Conservation (phyloP, 345 rosid species). For the Sisymbrium irio region DNA sequence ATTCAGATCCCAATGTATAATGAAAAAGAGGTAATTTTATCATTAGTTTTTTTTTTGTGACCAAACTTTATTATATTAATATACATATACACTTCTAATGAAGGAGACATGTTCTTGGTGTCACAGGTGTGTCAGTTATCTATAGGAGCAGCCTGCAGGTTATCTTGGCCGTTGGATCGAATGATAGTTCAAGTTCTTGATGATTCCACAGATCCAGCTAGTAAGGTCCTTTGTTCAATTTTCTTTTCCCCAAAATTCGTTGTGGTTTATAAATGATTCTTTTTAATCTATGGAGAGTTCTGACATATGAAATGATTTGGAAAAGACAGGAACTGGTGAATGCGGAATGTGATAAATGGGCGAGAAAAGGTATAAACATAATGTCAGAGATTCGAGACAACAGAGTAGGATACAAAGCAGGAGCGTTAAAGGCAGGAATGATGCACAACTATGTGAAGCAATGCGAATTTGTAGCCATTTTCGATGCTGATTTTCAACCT, state of each 20-base stretch:
- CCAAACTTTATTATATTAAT: not conserved
- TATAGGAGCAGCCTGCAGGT: conserved; percentile 62
- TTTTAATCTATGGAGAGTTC: not conserved
- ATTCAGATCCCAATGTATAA: conserved; percentile 45
- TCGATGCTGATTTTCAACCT: conserved; percentile 62
- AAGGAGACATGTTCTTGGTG: conserved; percentile 12
- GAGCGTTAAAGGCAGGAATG: conserved; percentile 58
- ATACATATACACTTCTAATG: not conserved
- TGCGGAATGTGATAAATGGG: conserved; percentile 40
- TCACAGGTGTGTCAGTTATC: conserved; percentile 62
- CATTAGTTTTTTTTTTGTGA: not conserved
- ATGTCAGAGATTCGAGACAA: conserved; percentile 43
- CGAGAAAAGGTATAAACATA: conserved; percentile 38
- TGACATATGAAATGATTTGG: conserved; percentile 24
- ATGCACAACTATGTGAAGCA: conserved; percentile 50
- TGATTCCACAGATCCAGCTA: conserved; percentile 61
- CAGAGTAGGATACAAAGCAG: conserved; percentile 58
- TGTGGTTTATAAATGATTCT: not conserved
- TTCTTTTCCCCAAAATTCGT: not conserved
- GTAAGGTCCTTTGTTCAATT: conserved; percentile 48
- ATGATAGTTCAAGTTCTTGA: conserved; percentile 65
- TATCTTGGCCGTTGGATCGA: conserved; percentile 61
- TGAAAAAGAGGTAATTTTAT: conserved; percentile 37
- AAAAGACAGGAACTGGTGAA: conserved; percentile 35
- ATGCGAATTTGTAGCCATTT: conserved; percentile 50